Base-by-base conservation (phyloP, 2,329 filamentous ascomycete species). In the Curvularia sp. region DNA sequence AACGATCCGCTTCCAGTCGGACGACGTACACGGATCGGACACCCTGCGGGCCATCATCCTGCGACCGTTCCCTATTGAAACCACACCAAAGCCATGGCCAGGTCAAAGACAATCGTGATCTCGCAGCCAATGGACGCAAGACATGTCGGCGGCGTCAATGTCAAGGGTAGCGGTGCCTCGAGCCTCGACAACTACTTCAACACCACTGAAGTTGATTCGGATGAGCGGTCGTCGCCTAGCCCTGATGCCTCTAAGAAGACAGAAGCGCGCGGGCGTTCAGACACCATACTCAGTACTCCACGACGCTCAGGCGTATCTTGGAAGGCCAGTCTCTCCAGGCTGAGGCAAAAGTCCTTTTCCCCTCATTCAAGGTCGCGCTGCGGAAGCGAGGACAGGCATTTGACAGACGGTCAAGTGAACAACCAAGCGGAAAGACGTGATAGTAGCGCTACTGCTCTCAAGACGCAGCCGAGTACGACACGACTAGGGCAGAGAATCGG, bases 121-220 rank as follows among this genome's bases (percentile, higher is more conserved):
- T 75, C 73, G 19, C 59, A 59, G 8, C 74, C 73, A 6, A 74
- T 74, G 56, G 67, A 76, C 57, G 72, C 69, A 27, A 69, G 66
- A 19, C 72, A 77, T 60, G 68, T 76, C 8, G 64, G 67, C 49
- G 74, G 73, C 28, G 68, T 75, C 28, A 69, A 64, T 50, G 59
- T 76, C 6, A 64, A 65, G 42, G 68, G 68, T 12, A 60, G 52
- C 15, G 63, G 59, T 8, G 59, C 60, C 13, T 64, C 65, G 23
- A 60, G 60, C n/a, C 53, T 63, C 19, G 54, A 64, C 61, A 54
- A 56, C 57, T 68, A 69, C 59, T 66, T 68, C 59, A 38, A 61
- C 38, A 61, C 57, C 5, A 56, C 61, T 3, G 54, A 43, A 1
- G 39, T 71, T 8, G 61, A 71, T 48, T 68, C 69, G 8, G 70